phyloP scores from a whole-genome alignment of 768 basidiomycete species.

The Panaeolus cyanescens region DNA sequence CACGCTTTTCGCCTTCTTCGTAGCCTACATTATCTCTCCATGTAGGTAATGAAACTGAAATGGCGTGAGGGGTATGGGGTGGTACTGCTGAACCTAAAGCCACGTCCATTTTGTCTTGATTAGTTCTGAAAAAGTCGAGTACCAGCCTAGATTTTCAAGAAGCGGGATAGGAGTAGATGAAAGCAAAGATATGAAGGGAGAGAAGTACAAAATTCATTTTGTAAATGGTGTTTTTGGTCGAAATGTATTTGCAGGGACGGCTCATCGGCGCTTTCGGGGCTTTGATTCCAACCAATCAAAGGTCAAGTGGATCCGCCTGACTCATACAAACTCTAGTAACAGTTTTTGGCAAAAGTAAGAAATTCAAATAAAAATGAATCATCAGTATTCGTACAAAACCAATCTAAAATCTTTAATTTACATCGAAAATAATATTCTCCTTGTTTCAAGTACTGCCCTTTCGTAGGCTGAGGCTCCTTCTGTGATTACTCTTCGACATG shows the following conservation, averaged over 20 bases:
- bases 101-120: constrained; percentile 17
- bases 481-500: constrained; percentile 18
- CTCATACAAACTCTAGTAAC: no score
- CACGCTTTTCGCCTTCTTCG: constrained; percentile 84
- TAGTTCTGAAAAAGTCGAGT: neutral
- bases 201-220: neutral
- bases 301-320: no score
- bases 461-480: constrained; percentile 19
- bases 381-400: neutral
- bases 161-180: neutral
- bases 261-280: neutral
- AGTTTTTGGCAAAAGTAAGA: no score
- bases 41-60: constrained; percentile 92
- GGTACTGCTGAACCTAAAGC: constrained; percentile 58
- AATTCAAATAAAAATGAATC: no score
- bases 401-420: neutral
- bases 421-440: neutral
- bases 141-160: neutral
- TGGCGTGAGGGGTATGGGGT: constrained; percentile 79
- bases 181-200: neutral
- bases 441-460: constrained; percentile 13
- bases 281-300: neutral
- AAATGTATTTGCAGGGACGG: neutral
- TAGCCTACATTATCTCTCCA: constrained; percentile 93
- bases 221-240: neutral